Evolutionary conservation across 768 basidiomycete species (phyloP), one percentile per base, ranked within the genome.

Genomic region (Mycena rosella): DNA sequence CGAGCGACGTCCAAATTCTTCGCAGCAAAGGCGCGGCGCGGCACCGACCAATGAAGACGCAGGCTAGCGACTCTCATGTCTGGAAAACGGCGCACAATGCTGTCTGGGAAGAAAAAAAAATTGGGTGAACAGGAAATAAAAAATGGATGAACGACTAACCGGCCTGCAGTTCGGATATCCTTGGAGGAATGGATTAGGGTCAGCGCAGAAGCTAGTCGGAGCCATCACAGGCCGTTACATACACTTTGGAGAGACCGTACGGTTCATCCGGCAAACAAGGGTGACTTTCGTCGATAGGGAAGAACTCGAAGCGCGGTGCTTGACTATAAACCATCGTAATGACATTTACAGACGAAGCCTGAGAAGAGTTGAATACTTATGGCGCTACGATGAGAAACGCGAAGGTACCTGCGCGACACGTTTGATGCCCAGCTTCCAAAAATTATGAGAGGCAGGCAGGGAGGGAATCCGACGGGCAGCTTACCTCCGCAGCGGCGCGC

Each of bases 241-340:
- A 89, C 89, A 89, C 63, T 82, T 91, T 91, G 45, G 90, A 91
- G 17, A 91, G 83, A 4, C 89, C 90, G 69, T 91, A 91, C 2
- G 89, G 89, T 70, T 91, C 91, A 65, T 91, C 90, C 8, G 89
- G 88, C 24, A 83, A 80, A 65, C 84, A 84, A 2, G 88, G 87
- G 71, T 91, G 90, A 40, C 77, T 75, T n/a, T 91, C 90, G 73
- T 91, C 89, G 45, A 91, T 82, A 1, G 90, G 91, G 74, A 92
- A 89, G 73, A 89, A 91, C 29, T 86, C 78, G 68, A 89, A 83
- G n/a, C 78, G 74, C 7, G 81, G 82, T 36, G 74, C 53, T 49
- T 81, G 69, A 70, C 86, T 86, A 77, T 76, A 91, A 11, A 83
- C 78, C 75, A 86, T 77, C 4, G 82, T 82, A 36, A 91, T 74